Evolutionary conservation across 305 asterid species (phyloP).

Genomic region (Solanum hybrid): DNA sequence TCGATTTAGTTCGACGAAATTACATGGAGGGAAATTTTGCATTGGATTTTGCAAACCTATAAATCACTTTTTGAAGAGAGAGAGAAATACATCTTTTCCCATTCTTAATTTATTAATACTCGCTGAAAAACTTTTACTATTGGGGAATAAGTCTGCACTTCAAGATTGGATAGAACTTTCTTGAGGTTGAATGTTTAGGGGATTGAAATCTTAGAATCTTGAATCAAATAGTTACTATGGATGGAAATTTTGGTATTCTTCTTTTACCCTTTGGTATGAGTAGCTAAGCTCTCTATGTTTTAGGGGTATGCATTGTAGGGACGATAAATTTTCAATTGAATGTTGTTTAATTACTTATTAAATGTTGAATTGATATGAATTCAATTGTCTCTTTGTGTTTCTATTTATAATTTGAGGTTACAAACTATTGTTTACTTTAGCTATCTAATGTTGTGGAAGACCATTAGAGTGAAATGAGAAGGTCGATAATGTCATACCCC

Average conservation of each 20-base stretch:
- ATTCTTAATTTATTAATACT: not conserved
- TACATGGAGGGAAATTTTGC: not conserved
- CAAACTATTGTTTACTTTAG: not conserved
- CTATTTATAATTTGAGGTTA: too few relatives aligned
- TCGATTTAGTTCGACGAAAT: not conserved
- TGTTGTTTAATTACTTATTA: not conserved
- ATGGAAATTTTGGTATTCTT: not conserved
- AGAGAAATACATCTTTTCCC: not conserved
- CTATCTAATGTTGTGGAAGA: not conserved
- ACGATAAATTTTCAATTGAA: too few relatives aligned
- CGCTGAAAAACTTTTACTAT: not conserved
- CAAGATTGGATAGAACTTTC: not conserved
- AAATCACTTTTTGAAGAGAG: not conserved
- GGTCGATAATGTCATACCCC: not conserved
- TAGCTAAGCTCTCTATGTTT: not conserved
- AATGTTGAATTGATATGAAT: not conserved
- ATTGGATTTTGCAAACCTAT: not conserved
- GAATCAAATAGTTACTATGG: not conserved
- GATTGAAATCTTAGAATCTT: not conserved
- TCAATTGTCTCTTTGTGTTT: not conserved
- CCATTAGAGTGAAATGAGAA: not conserved
- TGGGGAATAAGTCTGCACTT: not conserved
- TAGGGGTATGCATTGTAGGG: not conserved
- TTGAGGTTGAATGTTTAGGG: not conserved
- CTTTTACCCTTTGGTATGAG: not conserved